A percentile compares a stretch with the other conserved stretches of the same genome.
Conservation (phyloP, 768 basidiomycete genomes). For the Tylopilus vinaceipallidus region DNA sequence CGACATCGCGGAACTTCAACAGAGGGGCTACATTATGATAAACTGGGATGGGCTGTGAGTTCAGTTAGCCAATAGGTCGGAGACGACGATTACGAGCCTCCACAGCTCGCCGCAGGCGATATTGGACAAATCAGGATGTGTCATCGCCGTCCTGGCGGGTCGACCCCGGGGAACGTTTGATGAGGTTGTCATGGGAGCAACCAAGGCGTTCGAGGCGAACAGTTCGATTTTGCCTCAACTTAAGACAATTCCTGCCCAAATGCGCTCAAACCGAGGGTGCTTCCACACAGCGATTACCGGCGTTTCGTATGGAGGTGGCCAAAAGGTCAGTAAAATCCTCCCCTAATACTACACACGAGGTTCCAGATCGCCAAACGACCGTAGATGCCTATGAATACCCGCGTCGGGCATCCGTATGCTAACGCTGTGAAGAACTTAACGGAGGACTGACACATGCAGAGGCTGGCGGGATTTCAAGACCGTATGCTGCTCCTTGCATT, state of each 20-base stretch:
- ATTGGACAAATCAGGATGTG: not conserved
- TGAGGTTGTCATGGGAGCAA: not conserved
- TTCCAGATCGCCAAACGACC: no score
- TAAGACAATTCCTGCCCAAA: not conserved
- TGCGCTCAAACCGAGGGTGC: not conserved
- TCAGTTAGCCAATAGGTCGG: no score
- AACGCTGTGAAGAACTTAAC: not conserved
- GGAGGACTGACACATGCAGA: not conserved
- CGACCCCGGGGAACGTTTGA: not conserved
- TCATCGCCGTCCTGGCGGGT: not conserved
- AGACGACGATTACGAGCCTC: no score
- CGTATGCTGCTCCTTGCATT: not conserved
- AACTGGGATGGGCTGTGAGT: slow-evolving; percentile 6
- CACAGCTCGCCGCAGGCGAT: not conserved
- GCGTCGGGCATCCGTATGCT: not conserved
- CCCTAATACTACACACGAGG: no score
- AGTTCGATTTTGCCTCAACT: not conserved
- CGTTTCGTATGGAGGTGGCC: not conserved
- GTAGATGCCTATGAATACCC: not conserved
- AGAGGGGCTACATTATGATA: not conserved
- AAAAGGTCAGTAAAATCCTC: not conserved
- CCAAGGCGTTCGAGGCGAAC: not conserved
- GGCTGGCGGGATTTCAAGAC: slow-evolving; percentile 3
- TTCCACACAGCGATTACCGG: not conserved
- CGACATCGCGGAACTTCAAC: no score